Conservation (phyloP, 1,139 yeast genomes). For the Blastobotrys illinoisensis region DNA sequence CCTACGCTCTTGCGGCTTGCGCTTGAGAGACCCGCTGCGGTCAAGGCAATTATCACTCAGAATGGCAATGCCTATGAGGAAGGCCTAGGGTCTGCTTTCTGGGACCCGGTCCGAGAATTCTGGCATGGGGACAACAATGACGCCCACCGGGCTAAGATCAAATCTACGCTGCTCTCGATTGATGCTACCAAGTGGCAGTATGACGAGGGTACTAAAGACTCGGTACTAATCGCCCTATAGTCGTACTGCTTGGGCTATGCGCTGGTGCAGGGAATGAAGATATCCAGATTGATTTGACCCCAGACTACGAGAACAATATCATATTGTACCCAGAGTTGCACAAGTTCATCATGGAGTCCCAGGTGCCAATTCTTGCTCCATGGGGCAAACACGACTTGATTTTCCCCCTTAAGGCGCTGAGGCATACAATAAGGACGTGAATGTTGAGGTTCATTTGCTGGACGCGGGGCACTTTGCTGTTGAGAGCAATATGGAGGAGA, state of each 20-base stretch:
- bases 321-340: conserved; percentile 39
- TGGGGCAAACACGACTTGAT: conserved; percentile 44
- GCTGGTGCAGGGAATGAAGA: conserved; percentile 28
- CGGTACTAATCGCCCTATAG: conserved; percentile 32
- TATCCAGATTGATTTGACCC: conserved; percentile 35
- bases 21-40: conserved; percentile 29
- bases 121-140: conserved; percentile 30
- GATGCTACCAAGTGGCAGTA: conserved; percentile 32
- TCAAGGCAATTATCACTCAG: conserved; percentile 36
- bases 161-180: conserved; percentile 20
- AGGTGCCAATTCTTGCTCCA: conserved; percentile 37
- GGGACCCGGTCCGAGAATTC: conserved; percentile 35
- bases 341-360: conserved; percentile 31
- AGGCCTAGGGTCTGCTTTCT: conserved; percentile 37
- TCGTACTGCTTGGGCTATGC: conserved; percentile 33
- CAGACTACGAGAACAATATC: conserved; percentile 37
- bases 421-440: conserved; percentile 35
- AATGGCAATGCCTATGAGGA: conserved; percentile 44
- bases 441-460: conserved; percentile 28
- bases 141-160: conserved; percentile 19
- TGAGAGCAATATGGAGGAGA: conserved; percentile 31
- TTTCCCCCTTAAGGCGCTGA: conserved; percentile 37
- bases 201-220: conserved; percentile 29
- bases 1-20: conserved; percentile 40
- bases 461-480: conserved; percentile 42